phyloP scores from a whole-genome alignment of 768 basidiomycete species.

The Agaricus sinodeliciosus region DNA sequence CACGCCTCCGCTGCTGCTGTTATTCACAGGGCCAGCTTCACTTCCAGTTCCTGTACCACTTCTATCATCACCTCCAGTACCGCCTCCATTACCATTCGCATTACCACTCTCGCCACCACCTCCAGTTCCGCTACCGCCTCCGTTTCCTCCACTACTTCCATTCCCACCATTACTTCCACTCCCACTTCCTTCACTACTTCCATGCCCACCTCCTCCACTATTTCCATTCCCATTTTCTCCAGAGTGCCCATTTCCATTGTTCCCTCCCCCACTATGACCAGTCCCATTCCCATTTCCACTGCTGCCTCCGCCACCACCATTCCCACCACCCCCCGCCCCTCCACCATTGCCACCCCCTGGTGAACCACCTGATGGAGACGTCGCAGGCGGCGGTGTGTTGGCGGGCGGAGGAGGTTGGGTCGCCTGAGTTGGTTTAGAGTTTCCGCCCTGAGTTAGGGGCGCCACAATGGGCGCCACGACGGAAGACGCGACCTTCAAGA shows the following conservation, averaged over 20 bases:
- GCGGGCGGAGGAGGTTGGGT: conserved; percentile 3
- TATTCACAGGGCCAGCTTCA: too few species aligned
- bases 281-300: conserved; percentile 10
- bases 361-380: conserved; percentile 9
- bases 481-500: conserved; percentile 30
- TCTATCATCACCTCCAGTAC: background rate
- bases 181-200: background rate
- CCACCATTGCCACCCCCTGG: conserved; percentile 9
- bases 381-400: conserved; percentile 11
- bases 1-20: too few species aligned
- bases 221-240: conserved; percentile 13
- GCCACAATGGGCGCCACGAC: conserved; percentile 29
- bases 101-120: too few species aligned
- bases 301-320: conserved; percentile 6
- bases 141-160: background rate
- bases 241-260: conserved; percentile 11
- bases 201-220: background rate
- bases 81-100: background rate
- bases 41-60: too few species aligned
- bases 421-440: background rate
- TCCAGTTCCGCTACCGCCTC: background rate
- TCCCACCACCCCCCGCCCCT: conserved; percentile 4
- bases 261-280: conserved; percentile 8
- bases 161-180: conserved; percentile 7
- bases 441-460: conserved; percentile 23